phyloP scores from a whole-genome alignment of 306 rosid genomes.

The Malus sylvestris region DNA sequence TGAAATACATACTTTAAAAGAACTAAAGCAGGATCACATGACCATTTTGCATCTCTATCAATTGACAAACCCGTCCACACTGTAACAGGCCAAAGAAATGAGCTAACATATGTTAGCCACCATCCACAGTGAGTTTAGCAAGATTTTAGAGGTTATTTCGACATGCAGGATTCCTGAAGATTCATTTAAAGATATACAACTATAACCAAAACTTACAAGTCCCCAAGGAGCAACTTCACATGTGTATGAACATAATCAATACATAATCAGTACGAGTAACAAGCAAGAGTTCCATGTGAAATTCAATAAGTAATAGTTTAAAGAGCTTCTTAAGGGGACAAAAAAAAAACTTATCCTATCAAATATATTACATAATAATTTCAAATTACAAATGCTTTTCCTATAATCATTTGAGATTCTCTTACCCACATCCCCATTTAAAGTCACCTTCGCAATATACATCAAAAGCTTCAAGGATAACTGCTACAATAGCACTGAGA shows the following conservation, averaged over 20 bases:
- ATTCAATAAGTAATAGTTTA: not conserved
- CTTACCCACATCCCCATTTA: constrained; percentile 90
- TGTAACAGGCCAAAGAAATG: not conserved
- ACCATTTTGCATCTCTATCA: not conserved
- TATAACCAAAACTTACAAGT: not conserved
- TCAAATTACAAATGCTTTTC: constrained; percentile 7
- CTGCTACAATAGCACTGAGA: constrained; percentile 68
- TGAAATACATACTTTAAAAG: not conserved
- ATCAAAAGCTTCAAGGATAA: constrained; percentile 84
- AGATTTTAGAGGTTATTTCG: too few species aligned
- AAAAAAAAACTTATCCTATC: not conserved
- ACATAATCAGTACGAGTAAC: not conserved
- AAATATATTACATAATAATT: not conserved
- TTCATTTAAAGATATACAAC: not conserved
- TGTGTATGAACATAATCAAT: not conserved
- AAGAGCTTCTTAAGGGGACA: not conserved
- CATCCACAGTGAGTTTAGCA: not conserved
- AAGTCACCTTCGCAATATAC: constrained; percentile 96
- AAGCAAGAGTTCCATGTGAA: not conserved
- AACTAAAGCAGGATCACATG: not conserved
- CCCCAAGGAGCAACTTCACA: not conserved
- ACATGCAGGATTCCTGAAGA: not conserved
- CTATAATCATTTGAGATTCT: not conserved
- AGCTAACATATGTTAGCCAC: not conserved
- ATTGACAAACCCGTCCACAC: not conserved